Conservation (phyloP, 192 early-diverging fungal genomes). For the Geosiphon pyriformis region DNA sequence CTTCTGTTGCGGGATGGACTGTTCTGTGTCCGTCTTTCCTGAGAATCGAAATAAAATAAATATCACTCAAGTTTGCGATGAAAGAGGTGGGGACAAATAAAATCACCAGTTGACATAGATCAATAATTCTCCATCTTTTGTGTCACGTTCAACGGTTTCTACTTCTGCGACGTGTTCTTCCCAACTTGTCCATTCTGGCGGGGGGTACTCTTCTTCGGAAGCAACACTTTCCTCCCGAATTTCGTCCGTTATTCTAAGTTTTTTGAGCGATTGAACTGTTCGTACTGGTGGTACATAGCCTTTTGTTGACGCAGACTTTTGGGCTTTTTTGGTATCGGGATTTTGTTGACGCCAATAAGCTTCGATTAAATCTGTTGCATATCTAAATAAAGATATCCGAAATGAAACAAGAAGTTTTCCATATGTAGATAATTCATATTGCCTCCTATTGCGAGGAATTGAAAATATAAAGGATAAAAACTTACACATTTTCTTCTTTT, state of each 20-base stretch:
- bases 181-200: neutral
- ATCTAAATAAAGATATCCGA: neutral
- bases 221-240: neutral
- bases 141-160: neutral
- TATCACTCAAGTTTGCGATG: neutral
- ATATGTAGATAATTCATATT: neutral
- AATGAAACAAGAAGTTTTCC: neutral
- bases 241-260: neutral
- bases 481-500: conserved; percentile 42
- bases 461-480: too few relatives aligned
- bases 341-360: conserved; percentile 1
- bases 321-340: neutral
- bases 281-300: neutral
- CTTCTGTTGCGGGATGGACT: neutral
- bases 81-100: neutral
- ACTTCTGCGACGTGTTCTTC: neutral
- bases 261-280: neutral
- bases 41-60: neutral
- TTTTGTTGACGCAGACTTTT: neutral
- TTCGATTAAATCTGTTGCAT: conserved; percentile 1
- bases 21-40: conserved; percentile 10
- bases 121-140: neutral
- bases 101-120: neutral
- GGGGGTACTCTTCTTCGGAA: neutral
- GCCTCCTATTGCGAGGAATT: neutral